Evolutionary conservation across 352 stramenopile genomes (phyloP).

Genomic region (Thraustochytrium striatum): DNA sequence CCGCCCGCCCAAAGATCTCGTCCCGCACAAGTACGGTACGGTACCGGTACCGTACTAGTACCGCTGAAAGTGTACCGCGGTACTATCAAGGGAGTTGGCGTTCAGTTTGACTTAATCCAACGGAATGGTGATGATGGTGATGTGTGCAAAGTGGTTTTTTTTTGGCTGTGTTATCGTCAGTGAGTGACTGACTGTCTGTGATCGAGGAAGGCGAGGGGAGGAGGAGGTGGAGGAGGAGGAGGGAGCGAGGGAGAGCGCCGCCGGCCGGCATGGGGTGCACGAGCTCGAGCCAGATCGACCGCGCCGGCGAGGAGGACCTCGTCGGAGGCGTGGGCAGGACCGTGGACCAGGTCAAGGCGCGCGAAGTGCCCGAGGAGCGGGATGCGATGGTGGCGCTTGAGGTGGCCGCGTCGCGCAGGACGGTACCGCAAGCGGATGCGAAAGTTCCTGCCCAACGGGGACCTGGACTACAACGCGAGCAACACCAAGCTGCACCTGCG

Average conservation of each 20-base stretch:
- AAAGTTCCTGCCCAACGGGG: slow-evolving; percentile 36
- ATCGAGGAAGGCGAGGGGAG: not conserved
- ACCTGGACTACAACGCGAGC: slow-evolving; percentile 45
- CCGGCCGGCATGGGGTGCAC: slow-evolving; percentile 15
- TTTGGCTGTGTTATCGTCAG: no score
- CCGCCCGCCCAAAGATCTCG: no score
- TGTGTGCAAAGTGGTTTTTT: no score
- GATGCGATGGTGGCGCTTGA: slow-evolving; percentile 43
- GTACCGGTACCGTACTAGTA: no score
- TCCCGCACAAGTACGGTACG: no score
- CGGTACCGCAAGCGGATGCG: slow-evolving; percentile 44
- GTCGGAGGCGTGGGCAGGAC: slow-evolving; percentile 30
- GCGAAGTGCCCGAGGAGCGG: slow-evolving; percentile 38
- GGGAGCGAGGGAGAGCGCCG: not conserved
- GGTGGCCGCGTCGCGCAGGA: not conserved
- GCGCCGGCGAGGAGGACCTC: slow-evolving; percentile 18
- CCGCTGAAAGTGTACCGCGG: no score
- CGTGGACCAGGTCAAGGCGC: slow-evolving; percentile 16
- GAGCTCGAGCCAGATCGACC: slow-evolving; percentile 16
- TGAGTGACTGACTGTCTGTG: not conserved
- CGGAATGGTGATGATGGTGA: no score
- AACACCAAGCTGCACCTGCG: slow-evolving; percentile 15
- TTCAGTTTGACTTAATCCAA: no score
- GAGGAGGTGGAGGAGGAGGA: not conserved
- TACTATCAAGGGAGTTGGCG: no score